Base-by-base conservation (phyloP, 148 eudicot species). In the Silene conica region DNA sequence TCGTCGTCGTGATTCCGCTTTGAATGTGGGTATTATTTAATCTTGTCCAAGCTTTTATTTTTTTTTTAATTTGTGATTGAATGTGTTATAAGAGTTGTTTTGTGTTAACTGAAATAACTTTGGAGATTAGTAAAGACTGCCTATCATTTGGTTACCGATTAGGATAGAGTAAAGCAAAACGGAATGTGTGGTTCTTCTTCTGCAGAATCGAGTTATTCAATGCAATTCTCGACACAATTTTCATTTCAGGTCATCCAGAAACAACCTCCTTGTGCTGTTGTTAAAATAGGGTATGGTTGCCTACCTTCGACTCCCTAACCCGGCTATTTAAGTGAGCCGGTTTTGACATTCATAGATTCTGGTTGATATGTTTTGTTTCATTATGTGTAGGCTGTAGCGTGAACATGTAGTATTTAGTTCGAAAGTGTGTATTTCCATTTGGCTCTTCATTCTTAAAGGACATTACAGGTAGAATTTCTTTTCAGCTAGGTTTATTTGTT, bases 21-120 rank as follows among this genome's bases (percentile, higher is more conserved):
- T 71, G 13, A 89, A 87, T 83, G 97, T 92, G 74, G 88, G 97
- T 31, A 31, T 31, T 31, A 31, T 31, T 31, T 31, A 75, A 84
- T 68, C 73, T 15, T 38, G 19, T 70, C 21, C 7, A 48, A 28
- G 10, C 11, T 18, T 55, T 52, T 60, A 8, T 48, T 1, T 13
- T 57, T 16, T 13, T 48, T 20, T n/a, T n/a, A n/a, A n/a, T 10
- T 63, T 46, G 5, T 54, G 50, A 2, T 26, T 23, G 23, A 67
- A 8, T 63, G 1, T 19, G 5, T 45, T 73, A 26, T 26, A 0
- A 26, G 18, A 22, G 22, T 63, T 11, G 16, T 22, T 58, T 14
- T 50, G 5, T 64, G 19, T 67, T 55, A 13, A 31, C 15, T 31
- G 34, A 31, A 31, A 31, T 31, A 31, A n/a, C n/a, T n/a, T 31